phyloP scores from a whole-genome alignment of 768 basidiomycete genomes.

The Guyanaporus albipodus region DNA sequence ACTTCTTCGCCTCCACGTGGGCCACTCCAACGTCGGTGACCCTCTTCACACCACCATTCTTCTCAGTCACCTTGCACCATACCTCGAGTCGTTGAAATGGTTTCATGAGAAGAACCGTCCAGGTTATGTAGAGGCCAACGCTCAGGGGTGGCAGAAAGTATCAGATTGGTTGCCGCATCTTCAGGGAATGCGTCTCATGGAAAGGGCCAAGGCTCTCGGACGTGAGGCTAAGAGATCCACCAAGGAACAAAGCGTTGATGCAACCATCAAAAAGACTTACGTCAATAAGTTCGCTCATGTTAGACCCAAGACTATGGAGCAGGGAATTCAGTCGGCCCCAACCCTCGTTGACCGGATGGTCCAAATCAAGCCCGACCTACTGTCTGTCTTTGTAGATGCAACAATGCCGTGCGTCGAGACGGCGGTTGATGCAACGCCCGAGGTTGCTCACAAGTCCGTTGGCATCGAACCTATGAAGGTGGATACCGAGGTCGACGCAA shows the following conservation, averaged over 20 bases:
- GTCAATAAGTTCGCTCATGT: constrained; percentile 41
- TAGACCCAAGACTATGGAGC: constrained; percentile 34
- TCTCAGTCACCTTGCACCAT: constrained; percentile 74
- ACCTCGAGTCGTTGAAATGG: constrained; percentile 66
- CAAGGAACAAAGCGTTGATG: constrained; percentile 48
- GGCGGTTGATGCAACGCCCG: constrained; percentile 43
- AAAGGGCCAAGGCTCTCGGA: constrained; percentile 44
- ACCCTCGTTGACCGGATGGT: constrained; percentile 35
- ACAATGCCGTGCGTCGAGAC: constrained; percentile 43
- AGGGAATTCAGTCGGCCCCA: constrained; percentile 37
- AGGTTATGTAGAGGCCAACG: constrained; percentile 63
- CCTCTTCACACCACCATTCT: constrained; percentile 67
- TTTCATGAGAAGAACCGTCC: constrained; percentile 77
- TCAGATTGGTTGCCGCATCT: constrained; percentile 69
- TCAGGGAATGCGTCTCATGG: constrained; percentile 59
- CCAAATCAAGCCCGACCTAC: constrained; percentile 37
- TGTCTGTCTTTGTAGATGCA: constrained; percentile 49
- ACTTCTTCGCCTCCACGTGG: constrained; percentile 66
- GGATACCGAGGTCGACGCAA: constrained; percentile 35
- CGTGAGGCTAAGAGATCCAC: constrained; percentile 16
- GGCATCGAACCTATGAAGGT: constrained; percentile 26
- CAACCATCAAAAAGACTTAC: constrained; percentile 40
- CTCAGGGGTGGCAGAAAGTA: constrained; percentile 64
- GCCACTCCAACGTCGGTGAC: constrained; percentile 70
- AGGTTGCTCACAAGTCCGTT: constrained; percentile 31